Percentiles rank a stretch among this genome's conserved stretches.
Evolutionary conservation across 2,329 filamentous ascomycete genomes (phyloP).

Genomic region (Fusarium ramigenum): DNA sequence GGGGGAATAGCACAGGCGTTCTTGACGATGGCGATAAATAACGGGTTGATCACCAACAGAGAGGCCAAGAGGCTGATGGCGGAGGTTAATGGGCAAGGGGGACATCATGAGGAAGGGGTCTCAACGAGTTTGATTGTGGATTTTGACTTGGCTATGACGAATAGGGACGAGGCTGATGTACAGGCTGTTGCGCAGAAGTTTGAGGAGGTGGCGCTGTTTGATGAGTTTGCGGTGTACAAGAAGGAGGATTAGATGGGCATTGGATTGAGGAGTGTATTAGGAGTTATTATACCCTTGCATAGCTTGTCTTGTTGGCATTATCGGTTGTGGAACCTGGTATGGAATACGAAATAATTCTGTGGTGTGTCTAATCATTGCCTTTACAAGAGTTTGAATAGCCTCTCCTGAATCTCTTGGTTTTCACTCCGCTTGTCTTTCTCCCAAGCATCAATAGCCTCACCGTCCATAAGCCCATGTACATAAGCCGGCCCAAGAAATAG

Average conservation of each 20-base stretch:
- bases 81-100: not conserved
- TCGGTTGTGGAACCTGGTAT: not conserved
- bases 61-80: not conserved
- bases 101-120: not conserved
- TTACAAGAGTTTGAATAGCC: not conserved
- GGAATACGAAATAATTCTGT: rapidly evolving
- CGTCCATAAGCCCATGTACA: not conserved
- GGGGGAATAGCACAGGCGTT: not conserved
- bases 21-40: conserved; percentile 1
- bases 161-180: not conserved
- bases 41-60: not conserved
- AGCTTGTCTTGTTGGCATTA: not conserved
- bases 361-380: too few species aligned
- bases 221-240: conserved; percentile 11
- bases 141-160: not conserved
- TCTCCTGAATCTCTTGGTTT: not conserved
- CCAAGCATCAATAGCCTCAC: not conserved
- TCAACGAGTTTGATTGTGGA: conserved; percentile 2
- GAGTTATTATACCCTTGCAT: not conserved
- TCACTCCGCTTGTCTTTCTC: rapidly evolving
- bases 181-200: conserved; percentile 3
- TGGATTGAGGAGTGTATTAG: not conserved
- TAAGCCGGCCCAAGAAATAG: not conserved
- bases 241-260: not conserved
- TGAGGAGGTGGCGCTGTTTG: conserved; percentile 11